A percentile compares a stretch with the other conserved stretches of the same genome.
These are phyloP conservation scores for Backusella mclennaniae DNA, from an alignment of 192 early-diverging fungal genomes.

Conservation along the genomic window DNA sequence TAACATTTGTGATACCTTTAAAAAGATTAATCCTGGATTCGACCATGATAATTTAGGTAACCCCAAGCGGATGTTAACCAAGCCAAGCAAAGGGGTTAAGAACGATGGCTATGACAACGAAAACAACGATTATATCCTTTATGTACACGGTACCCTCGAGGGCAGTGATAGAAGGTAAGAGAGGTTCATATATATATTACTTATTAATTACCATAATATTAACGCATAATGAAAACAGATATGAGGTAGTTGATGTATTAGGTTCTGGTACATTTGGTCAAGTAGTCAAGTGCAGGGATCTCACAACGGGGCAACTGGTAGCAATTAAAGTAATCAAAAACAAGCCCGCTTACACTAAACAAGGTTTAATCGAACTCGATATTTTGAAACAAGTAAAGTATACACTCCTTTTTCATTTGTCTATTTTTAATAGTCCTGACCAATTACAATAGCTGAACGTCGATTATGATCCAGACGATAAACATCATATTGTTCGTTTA, in stretches of 20 bases:
- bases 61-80: slow-evolving; percentile 91
- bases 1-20: slow-evolving; percentile 55
- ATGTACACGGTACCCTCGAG: slow-evolving; percentile 86
- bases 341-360: slow-evolving; percentile 92
- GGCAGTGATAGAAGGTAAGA: slow-evolving; percentile 56
- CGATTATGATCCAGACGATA: slow-evolving; percentile 75
- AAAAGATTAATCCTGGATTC: slow-evolving; percentile 75
- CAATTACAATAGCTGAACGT: slow-evolving; percentile 69
- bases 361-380: slow-evolving; percentile 92
- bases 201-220: too few species aligned
- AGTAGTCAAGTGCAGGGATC: slow-evolving; percentile 92
- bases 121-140: slow-evolving; percentile 93
- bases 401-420: background rate
- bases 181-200: too few species aligned
- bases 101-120: slow-evolving; percentile 95
- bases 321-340: slow-evolving; percentile 99
- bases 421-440: background rate
- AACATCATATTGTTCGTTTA: slow-evolving; percentile 84
- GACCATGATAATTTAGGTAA: slow-evolving; percentile 76
- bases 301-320: slow-evolving; percentile 84
- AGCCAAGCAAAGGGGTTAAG: slow-evolving; percentile 84
- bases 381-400: slow-evolving; percentile 77
- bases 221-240: slow-evolving; percentile 46
- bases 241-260: slow-evolving; percentile 86
- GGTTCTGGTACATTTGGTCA: slow-evolving; percentile 98